Base-by-base conservation (phyloP, 1,284 basidiomycete species). In the Ceratobasidium sp. region DNA sequence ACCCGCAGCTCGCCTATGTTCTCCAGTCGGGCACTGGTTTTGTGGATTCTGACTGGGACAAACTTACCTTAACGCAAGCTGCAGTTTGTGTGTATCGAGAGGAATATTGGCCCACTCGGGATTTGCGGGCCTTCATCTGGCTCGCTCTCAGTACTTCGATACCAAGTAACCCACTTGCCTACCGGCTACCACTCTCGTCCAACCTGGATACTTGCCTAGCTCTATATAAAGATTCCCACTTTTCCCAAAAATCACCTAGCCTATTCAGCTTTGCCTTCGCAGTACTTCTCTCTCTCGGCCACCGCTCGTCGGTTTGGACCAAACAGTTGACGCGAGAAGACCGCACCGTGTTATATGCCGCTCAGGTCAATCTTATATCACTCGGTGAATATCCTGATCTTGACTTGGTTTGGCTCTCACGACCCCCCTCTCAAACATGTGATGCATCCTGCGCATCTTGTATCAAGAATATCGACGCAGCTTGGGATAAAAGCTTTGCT, bases 251-350 rank as follows among this genome's bases (percentile, higher is more conserved):
- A 33, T 14, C 27, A 11, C 29, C 31, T 24, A 14, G 48, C 24
- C 17, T 57, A 15, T 56, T 57, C 31, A 53, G 66, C 1, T 69
- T 57, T 54, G 31, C 29, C 15, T 69, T 57, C n/a, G 19, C 53
- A 7, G 19, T 29, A 17, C n/a, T 69, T 57, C 54, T 69, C 9
- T 57, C 22, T 17, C 22, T 45, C 14, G 66, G 66, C 4, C 53
- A 69, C 44, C 31, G 29, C 4, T 33, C 36, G 17, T 54, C 51
- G n/a, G 41, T 6, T 8, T 41, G 33, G 36, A 45, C 22, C 3
- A 48, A 51, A 15, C 36, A 8, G 17, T 45, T 69, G 8, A 69
- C 66, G 15, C 17, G 41, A 57, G 51, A 69, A 45, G 53, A 69
- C 22, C 66, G 66, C 17, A 56, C 24, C 29, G 29, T 45, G 24